Conservation (phyloP, 306 rosid species). For the Crotalaria pallida region DNA sequence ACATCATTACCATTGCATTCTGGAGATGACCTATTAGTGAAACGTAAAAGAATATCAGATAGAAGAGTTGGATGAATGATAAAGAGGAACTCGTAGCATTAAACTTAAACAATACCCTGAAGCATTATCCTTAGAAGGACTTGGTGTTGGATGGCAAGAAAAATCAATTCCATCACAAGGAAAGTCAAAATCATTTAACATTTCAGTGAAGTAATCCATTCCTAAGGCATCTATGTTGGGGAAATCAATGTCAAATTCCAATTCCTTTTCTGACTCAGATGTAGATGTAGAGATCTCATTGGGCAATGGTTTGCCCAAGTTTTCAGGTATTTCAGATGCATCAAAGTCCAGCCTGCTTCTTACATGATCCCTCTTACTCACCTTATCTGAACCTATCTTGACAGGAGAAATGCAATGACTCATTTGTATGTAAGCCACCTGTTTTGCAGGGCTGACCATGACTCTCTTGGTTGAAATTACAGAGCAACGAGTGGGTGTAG, state of each 20-base stretch:
- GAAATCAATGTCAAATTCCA: constrained; percentile 64
- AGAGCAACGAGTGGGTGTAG: constrained; percentile 51
- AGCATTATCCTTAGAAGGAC: constrained; percentile 34
- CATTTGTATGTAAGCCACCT: constrained; percentile 61
- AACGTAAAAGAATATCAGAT: constrained; percentile 11
- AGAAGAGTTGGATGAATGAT: not conserved
- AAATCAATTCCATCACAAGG: constrained; percentile 48
- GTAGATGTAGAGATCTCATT: constrained; percentile 48
- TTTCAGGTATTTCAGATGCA: constrained; percentile 34
- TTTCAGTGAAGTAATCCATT: constrained; percentile 63
- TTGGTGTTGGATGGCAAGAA: constrained; percentile 43
- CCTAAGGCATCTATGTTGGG: constrained; percentile 63
- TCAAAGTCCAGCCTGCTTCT: constrained; percentile 81
- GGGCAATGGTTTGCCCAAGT: constrained; percentile 24
- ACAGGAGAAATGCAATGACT: constrained; percentile 68
- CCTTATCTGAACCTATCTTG: constrained; percentile 43
- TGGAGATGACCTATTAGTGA: constrained; percentile 37
- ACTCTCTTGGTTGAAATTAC: constrained; percentile 84
- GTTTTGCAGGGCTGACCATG: constrained; percentile 70
- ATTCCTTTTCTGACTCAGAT: constrained; percentile 61
- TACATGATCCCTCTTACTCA: constrained; percentile 64
- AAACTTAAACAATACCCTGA: constrained; percentile 56
- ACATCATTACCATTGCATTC: constrained; percentile 37
- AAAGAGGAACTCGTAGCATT: not conserved
- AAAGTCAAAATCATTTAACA: constrained; percentile 64